phyloP scores from a whole-genome alignment of 371 early-diverging fungal species.

The Saksenaea oblongispora region DNA sequence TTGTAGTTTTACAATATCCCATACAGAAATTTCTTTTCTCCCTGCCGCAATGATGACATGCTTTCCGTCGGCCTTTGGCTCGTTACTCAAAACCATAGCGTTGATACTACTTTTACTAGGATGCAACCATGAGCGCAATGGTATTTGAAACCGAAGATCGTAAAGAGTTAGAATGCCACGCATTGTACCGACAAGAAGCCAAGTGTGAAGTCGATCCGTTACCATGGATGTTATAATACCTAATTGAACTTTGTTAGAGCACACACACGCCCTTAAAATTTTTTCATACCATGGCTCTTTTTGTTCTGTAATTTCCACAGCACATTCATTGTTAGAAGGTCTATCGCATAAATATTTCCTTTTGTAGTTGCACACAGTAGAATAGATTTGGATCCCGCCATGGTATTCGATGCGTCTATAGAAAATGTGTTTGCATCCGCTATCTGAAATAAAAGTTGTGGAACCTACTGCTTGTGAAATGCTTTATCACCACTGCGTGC shows the following conservation, averaged over 20 bases:
- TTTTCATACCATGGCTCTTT: conserved; percentile 51
- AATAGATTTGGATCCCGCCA: conserved; percentile 71
- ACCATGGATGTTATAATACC: conserved; percentile 74
- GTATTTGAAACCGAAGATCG: conserved; percentile 84
- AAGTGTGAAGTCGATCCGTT: conserved; percentile 63
- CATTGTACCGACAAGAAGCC: conserved; percentile 81
- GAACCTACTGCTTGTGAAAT: conserved; percentile 69
- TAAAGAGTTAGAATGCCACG: conserved; percentile 82
- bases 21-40: conserved; percentile 81
- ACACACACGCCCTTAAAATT: background rate
- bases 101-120: conserved; percentile 73
- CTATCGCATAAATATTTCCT: conserved; percentile 77
- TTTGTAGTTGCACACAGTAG: conserved; percentile 78
- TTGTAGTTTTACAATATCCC: conserved; percentile 75
- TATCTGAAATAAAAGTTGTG: background rate
- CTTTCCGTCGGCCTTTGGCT: conserved; percentile 46
- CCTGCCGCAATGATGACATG: conserved; percentile 69
- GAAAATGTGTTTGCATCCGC: background rate
- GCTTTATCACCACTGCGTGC: conserved; percentile 69
- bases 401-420: conserved; percentile 42
- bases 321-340: conserved; percentile 71
- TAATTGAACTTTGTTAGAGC: conserved; percentile 7
- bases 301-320: conserved; percentile 67
- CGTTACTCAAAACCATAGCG: conserved; percentile 53
- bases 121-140: conserved; percentile 80